Conservation (phyloP, 768 basidiomycete species). For the Leccinum pellstonianum region DNA sequence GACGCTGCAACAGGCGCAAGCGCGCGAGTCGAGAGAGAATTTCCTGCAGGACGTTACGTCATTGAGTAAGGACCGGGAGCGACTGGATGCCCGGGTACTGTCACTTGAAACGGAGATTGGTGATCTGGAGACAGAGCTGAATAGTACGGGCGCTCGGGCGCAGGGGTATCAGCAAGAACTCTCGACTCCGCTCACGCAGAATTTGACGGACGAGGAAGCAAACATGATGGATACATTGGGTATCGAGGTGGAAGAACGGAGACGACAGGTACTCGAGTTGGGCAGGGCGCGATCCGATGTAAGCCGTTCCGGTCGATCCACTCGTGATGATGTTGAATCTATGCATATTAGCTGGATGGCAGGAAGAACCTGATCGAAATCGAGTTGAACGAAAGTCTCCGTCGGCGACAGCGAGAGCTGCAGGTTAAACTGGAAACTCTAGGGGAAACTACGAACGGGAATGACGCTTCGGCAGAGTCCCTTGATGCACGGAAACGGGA, state of each 20-base stretch:
- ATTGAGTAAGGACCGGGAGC: slow-evolving; percentile 69
- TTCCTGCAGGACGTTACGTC: slow-evolving; percentile 59
- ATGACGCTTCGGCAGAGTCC: slow-evolving; percentile 59
- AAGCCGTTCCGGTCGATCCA: slow-evolving; percentile 21
- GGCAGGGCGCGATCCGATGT: slow-evolving; percentile 72
- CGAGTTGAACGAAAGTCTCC: slow-evolving; percentile 87
- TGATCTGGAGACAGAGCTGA: slow-evolving; percentile 73
- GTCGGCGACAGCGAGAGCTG: slow-evolving; percentile 77
- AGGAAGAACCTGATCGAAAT: slow-evolving; percentile 84
- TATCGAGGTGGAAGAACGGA: slow-evolving; percentile 72
- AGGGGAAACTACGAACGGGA: slow-evolving; percentile 58
- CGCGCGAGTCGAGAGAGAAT: slow-evolving; percentile 64
- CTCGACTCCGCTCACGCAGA: slow-evolving; percentile 68
- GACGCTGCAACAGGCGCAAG: slow-evolving; percentile 67
- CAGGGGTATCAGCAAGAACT: slow-evolving; percentile 69
- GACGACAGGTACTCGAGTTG: slow-evolving; percentile 68
- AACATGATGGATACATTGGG: slow-evolving; percentile 61
- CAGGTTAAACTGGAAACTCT: slow-evolving; percentile 71
- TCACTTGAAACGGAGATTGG: slow-evolving; percentile 65
- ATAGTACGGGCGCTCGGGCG: slow-evolving; percentile 57
- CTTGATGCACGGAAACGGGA: slow-evolving; percentile 70
- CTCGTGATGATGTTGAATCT: background rate
- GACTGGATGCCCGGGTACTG: slow-evolving; percentile 54
- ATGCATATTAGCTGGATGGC: slow-evolving; percentile 47
- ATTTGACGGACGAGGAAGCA: slow-evolving; percentile 73